phyloP scores from a whole-genome alignment of 805 yeast species.

The Candida hungchunana region DNA sequence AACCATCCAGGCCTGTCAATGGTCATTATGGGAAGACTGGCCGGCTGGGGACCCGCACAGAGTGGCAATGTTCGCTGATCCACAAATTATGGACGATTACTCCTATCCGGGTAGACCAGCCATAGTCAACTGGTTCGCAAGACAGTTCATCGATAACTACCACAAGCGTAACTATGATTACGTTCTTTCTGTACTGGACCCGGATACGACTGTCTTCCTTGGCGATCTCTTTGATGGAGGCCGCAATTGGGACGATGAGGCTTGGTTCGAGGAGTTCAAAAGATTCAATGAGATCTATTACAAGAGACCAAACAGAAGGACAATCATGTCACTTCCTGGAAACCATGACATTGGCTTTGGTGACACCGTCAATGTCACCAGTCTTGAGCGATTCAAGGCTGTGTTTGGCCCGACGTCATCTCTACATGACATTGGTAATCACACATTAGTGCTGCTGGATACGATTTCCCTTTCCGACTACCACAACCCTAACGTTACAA shows the following conservation, averaged over 20 bases:
- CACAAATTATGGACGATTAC: conserved; percentile 85
- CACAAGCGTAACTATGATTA: conserved; percentile 69
- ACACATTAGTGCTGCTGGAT: conserved; percentile 73
- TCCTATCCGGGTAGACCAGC: conserved; percentile 75
- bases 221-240: conserved; percentile 98
- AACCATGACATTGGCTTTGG: conserved; percentile 98
- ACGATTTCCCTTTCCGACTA: conserved; percentile 75
- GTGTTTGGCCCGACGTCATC: conserved; percentile 70
- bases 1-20: conserved; percentile 46
- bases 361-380: conserved; percentile 53
- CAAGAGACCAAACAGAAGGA: conserved; percentile 39
- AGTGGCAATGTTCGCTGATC: conserved; percentile 79
- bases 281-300: conserved; percentile 71
- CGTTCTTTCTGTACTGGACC: conserved; percentile 55
- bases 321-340: conserved; percentile 64
- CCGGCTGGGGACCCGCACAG: conserved; percentile 37
- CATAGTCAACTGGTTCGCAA: conserved; percentile 49
- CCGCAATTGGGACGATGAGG: conserved; percentile 69
- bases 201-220: conserved; percentile 72
- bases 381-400: conserved; percentile 58
- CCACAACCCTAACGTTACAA: conserved; percentile 38
- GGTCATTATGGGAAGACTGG: conserved; percentile 72
- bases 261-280: conserved; percentile 66
- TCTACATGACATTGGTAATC: conserved; percentile 53
- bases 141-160: conserved; percentile 68